phyloP scores from a whole-genome alignment of 805 yeast species.

The Suhomyces xylopsoci region DNA sequence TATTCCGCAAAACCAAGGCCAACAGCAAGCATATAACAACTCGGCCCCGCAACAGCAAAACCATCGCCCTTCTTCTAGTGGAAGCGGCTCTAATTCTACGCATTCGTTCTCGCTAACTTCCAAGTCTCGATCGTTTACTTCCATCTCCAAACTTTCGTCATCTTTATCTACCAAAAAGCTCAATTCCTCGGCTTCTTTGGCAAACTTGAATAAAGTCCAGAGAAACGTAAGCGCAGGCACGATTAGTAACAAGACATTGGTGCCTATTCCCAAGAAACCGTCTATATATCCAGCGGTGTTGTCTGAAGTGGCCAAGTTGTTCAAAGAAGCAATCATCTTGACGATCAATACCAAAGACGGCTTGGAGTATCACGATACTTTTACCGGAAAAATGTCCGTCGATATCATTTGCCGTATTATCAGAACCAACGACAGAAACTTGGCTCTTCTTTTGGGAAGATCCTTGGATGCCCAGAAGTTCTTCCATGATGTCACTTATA shows the following conservation, averaged over 20 bases:
- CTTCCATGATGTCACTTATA: constrained; percentile 94
- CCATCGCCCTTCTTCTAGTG: constrained; percentile 13
- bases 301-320: constrained; percentile 77
- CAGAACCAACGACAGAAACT: constrained; percentile 84
- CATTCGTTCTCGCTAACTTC: constrained; percentile 38
- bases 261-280: constrained; percentile 48
- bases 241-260: constrained; percentile 14
- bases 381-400: constrained; percentile 92
- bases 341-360: constrained; percentile 89
- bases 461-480: constrained; percentile 91
- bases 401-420: constrained; percentile 84
- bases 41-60: neutral
- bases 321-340: constrained; percentile 64
- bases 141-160: constrained; percentile 39
- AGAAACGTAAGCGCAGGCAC: constrained; percentile 24
- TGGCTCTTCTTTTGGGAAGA: constrained; percentile 85
- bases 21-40: constrained; percentile 3
- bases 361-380: constrained; percentile 85
- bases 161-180: constrained; percentile 40
- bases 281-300: constrained; percentile 85
- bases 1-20: constrained; percentile 7
- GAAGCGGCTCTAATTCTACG: constrained; percentile 15
- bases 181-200: constrained; percentile 30
- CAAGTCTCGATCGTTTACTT: constrained; percentile 40
- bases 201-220: constrained; percentile 23